Evolutionary conservation across 139 green algal species (phyloP).

Genomic region (Pycnococcus provasolii): DNA sequence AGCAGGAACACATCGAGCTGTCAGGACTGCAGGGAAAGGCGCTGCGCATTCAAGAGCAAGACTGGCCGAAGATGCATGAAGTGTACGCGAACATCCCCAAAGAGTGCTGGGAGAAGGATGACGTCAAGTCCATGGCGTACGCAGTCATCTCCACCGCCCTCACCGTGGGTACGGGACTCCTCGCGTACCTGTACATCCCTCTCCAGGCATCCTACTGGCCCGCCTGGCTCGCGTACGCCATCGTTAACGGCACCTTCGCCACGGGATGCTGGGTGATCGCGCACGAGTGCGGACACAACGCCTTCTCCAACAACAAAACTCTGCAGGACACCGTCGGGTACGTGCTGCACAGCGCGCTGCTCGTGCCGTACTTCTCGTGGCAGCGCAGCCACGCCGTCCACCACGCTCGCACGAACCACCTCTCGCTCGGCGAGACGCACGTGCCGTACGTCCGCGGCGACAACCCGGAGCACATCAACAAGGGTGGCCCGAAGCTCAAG

Average conservation of each 20-base stretch:
- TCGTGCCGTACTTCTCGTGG: slow-evolving; percentile 45
- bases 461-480: background rate
- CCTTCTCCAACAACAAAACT: slow-evolving; percentile 37
- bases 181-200: slow-evolving; percentile 25
- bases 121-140: slow-evolving; percentile 24
- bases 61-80: slow-evolving; percentile 7
- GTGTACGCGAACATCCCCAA: slow-evolving; percentile 23
- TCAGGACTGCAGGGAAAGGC: background rate
- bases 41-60: background rate
- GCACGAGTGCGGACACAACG: slow-evolving; percentile 44
- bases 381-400: slow-evolving; percentile 32
- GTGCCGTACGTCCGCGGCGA: slow-evolving; percentile 28
- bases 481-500: slow-evolving; percentile 24
- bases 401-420: slow-evolving; percentile 34
- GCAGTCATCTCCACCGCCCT: slow-evolving; percentile 23
- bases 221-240: slow-evolving; percentile 33
- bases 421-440: slow-evolving; percentile 32
- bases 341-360: slow-evolving; percentile 34
- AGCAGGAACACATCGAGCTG: background rate
- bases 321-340: slow-evolving; percentile 38
- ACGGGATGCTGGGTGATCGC: slow-evolving; percentile 46
- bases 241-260: slow-evolving; percentile 34
- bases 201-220: slow-evolving; percentile 15
- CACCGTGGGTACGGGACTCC: slow-evolving; percentile 15
- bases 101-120: slow-evolving; percentile 35